These are phyloP conservation scores for Penicillium tannophilum DNA, from an alignment of 495 filamentous ascomycete species.

Conservation along the genomic window DNA sequence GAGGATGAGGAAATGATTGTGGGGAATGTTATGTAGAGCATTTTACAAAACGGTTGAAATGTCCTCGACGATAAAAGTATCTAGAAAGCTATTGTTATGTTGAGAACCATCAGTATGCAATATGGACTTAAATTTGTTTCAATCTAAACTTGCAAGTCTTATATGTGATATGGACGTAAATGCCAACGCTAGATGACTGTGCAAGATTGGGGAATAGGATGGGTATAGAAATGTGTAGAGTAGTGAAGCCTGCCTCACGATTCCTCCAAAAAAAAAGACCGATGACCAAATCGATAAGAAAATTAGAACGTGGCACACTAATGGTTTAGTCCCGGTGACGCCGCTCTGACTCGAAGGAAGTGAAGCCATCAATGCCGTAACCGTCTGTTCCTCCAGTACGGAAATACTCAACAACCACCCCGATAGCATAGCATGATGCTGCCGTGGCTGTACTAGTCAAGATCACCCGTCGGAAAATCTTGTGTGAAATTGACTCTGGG, in stretches of 20 bases:
- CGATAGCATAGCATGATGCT: slow-evolving; percentile 66
- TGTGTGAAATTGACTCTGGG: slow-evolving; percentile 32
- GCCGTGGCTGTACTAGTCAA: slow-evolving; percentile 62
- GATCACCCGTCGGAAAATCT: slow-evolving; percentile 51
- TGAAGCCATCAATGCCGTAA: slow-evolving; percentile 54
- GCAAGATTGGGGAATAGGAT: neutral
- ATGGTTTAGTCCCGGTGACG: slow-evolving; percentile 21
- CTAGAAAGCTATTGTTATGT: neutral
- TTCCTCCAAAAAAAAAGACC: neutral
- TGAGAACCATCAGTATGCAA: neutral
- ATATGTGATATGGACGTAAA: neutral
- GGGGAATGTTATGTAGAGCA: neutral
- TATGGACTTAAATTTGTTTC: neutral
- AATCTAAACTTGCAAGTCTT: neutral
- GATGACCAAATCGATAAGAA: neutral
- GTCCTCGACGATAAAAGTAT: neutral
- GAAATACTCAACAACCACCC: slow-evolving; percentile 69
- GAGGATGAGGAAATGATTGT: neutral
- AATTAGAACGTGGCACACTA: too few species aligned
- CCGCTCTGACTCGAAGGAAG: slow-evolving; percentile 45
- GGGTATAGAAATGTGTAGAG: slow-evolving; percentile 7
- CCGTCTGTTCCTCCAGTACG: slow-evolving; percentile 59
- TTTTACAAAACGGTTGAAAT: neutral
- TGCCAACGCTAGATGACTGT: neutral
- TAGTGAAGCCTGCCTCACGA: slow-evolving; percentile 8